phyloP scores from a whole-genome alignment of 2,329 filamentous ascomycete species.

The Calonectria pseudoturangicola region DNA sequence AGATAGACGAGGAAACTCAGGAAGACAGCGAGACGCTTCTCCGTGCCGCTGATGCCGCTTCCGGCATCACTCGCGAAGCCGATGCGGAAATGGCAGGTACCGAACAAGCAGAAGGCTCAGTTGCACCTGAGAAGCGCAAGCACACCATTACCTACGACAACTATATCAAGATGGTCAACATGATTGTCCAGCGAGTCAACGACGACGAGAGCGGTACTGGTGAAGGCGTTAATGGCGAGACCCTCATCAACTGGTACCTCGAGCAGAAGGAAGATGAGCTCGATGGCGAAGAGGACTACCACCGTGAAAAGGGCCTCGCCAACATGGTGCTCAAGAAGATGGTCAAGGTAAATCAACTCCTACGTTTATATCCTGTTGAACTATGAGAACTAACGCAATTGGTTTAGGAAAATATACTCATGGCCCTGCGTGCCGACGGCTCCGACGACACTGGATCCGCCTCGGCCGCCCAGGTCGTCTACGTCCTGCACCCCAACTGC shows the following conservation, averaged over 20 bases:
- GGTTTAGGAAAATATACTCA: conserved; percentile 88
- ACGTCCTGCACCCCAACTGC: conserved; percentile 96
- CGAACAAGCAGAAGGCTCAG: conserved; percentile 61
- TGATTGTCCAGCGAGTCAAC: conserved; percentile 87
- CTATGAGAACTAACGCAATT: conserved; percentile 58
- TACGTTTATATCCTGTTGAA: conserved; percentile 32
- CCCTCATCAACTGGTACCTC: conserved; percentile 90
- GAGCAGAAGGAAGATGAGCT: conserved; percentile 92
- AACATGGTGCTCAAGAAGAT: conserved; percentile 94
- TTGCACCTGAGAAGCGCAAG: conserved; percentile 69
- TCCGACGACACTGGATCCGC: conserved; percentile 67
- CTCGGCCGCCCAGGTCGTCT: conserved; percentile 73
- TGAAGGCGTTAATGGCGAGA: conserved; percentile 90
- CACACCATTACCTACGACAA: conserved; percentile 97
- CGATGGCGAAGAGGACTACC: conserved; percentile 86
- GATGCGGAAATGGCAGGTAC: conserved; percentile 66
- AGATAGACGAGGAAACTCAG: conserved; percentile 85
- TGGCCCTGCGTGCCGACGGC: conserved; percentile 82
- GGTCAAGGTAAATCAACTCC: conserved; percentile 83
- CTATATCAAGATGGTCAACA: conserved; percentile 92
- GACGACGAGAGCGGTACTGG: conserved; percentile 85
- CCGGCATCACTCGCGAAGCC: conserved; percentile 67
- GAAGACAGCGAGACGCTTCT: conserved; percentile 68
- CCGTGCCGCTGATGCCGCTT: conserved; percentile 64
- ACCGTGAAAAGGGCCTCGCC: conserved; percentile 82